phyloP scores from a whole-genome alignment of 805 yeast species.

The Saccharomycopsis fermentans region DNA sequence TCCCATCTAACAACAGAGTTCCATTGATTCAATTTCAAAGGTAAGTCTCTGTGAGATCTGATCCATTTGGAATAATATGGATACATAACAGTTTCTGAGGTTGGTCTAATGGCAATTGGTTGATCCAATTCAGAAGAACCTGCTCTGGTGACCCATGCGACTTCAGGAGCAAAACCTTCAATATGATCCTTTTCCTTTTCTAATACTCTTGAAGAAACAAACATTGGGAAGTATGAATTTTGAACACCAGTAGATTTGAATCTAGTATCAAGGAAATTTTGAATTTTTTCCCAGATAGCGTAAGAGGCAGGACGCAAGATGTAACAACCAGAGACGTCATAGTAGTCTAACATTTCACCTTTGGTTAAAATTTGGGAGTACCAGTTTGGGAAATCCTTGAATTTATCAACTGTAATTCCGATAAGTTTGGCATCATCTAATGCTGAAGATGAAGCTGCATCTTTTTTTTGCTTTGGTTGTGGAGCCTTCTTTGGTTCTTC shows the following conservation, averaged over 20 bases:
- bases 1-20: conserved; percentile 99
- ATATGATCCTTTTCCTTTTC: conserved; percentile 98
- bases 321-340: conserved; percentile 98
- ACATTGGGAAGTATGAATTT: conserved; percentile 98
- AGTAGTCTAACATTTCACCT: conserved; percentile 97
- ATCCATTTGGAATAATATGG: conserved; percentile 99
- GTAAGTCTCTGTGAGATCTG: conserved; percentile 95
- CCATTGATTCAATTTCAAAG: conserved; percentile 96
- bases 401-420: conserved; percentile 93
- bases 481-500: conserved; percentile 10
- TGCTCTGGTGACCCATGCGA: conserved; percentile 98
- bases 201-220: conserved; percentile 82
- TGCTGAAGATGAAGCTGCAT: conserved; percentile 34
- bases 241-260: conserved; percentile 87
- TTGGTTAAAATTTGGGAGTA: conserved; percentile 92
- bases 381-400: conserved; percentile 91
- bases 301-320: conserved; percentile 95
- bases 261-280: conserved; percentile 67
- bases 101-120: conserved; percentile 98
- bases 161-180: conserved; percentile 99
- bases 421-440: conserved; percentile 81
- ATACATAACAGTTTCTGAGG: conserved; percentile 99
- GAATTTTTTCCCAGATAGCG: conserved; percentile 89
- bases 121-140: conserved; percentile 92
- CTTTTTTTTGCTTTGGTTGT: conserved; percentile 18